Evolutionary conservation across 2,329 filamentous ascomycete genomes (phyloP).

Genomic region (Macroventuria anomochaeta): DNA sequence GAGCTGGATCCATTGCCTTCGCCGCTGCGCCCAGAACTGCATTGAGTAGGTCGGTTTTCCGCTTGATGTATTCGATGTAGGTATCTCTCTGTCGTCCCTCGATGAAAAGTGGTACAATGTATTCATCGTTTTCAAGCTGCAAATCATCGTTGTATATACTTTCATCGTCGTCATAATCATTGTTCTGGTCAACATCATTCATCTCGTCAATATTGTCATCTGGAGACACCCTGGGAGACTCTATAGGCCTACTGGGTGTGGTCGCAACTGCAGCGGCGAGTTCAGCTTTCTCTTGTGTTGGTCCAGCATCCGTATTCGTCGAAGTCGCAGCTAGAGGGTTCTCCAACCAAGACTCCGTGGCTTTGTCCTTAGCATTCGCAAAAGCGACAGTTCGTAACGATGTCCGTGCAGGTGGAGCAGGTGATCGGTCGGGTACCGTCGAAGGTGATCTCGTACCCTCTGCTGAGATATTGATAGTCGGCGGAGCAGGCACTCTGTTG

Average conservation of each 20-base stretch:
- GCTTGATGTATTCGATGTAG: conserved; percentile 30
- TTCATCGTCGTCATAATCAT: conserved; percentile 23
- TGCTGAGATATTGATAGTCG: conserved; percentile 5
- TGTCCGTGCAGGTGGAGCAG: conserved; percentile 31
- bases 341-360: conserved; percentile 1
- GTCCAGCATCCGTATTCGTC: not conserved
- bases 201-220: conserved; percentile 28
- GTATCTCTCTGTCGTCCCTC: conserved; percentile 39
- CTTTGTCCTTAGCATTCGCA: conserved; percentile 20
- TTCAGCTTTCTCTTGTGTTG: conserved; percentile 7
- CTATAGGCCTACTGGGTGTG: not conserved
- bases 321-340: conserved; percentile 1
- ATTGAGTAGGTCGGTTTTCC: conserved; percentile 28
- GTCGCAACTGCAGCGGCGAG: conserved; percentile 6
- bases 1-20: not conserved
- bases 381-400: conserved; percentile 38
- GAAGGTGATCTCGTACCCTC: conserved; percentile 46
- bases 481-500: not conserved
- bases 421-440: conserved; percentile 40
- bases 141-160: conserved; percentile 40
- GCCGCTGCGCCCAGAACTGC: not conserved
- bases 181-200: conserved; percentile 20
- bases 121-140: conserved; percentile 36
- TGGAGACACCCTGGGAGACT: not conserved
- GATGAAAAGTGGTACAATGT: conserved; percentile 43